These are phyloP conservation scores for Diaporthe sp. DNA, from an alignment of 2,329 filamentous ascomycete species.

Conservation along the genomic window DNA sequence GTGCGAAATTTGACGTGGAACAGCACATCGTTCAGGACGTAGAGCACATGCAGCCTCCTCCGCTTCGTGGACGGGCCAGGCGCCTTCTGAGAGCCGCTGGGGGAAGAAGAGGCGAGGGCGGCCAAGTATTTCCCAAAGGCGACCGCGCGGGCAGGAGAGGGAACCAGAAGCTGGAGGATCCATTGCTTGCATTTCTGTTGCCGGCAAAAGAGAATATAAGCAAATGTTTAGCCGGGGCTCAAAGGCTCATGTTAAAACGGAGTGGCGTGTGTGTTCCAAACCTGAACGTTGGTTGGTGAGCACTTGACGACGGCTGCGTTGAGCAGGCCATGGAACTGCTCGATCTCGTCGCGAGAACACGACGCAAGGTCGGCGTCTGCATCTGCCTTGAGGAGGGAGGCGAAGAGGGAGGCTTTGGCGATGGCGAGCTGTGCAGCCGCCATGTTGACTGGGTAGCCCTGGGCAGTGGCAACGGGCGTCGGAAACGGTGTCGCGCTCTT, in stretches of 20 bases:
- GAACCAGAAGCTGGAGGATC: conserved; percentile 78
- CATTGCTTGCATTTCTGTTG: conserved; percentile 88
- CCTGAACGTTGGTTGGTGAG: conserved; percentile 86
- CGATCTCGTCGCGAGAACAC: conserved; percentile 75
- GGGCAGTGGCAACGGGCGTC: background rate
- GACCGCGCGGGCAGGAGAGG: conserved; percentile 72
- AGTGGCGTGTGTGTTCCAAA: conserved; percentile 65
- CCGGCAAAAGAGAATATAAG: conserved; percentile 43
- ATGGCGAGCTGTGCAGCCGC: conserved; percentile 78
- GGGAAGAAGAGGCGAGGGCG: conserved; percentile 72
- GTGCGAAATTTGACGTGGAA: conserved; percentile 71
- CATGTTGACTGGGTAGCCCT: conserved; percentile 54
- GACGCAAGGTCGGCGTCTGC: conserved; percentile 60
- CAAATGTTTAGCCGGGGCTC: conserved; percentile 50
- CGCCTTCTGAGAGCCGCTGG: conserved; percentile 44
- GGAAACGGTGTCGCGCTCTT: conserved; percentile 8
- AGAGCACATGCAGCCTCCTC: conserved; percentile 79
- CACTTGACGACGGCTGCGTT: conserved; percentile 75
- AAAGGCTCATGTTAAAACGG: conserved; percentile 38
- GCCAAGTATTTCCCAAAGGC: conserved; percentile 81
- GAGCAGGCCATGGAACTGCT: conserved; percentile 74
- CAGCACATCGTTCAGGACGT: conserved; percentile 82
- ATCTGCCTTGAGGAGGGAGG: conserved; percentile 78
- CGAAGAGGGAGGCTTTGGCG: conserved; percentile 81
- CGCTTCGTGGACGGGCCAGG: conserved; percentile 68